Evolutionary conservation across 352 stramenopile species (phyloP).

Genomic region (Pythium guiyangense): DNA sequence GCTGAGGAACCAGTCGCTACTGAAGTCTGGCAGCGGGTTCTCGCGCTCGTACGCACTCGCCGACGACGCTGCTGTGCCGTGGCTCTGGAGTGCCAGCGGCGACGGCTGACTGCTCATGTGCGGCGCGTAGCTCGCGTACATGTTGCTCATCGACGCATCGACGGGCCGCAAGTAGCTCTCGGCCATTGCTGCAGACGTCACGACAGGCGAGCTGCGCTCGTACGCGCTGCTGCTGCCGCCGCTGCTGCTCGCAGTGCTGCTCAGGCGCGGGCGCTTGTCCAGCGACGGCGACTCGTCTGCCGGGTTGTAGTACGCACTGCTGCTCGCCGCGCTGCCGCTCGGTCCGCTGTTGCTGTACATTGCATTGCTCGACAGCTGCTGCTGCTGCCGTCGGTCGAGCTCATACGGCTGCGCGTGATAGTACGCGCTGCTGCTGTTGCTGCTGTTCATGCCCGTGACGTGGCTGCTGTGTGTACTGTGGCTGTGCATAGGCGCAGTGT

Average conservation of each 20-base stretch:
- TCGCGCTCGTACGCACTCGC: slow-evolving; percentile 32
- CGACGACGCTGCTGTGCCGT: slow-evolving; percentile 8
- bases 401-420: slow-evolving; percentile 8
- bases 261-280: slow-evolving; percentile 18
- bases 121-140: slow-evolving; percentile 17
- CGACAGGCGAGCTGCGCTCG: slow-evolving; percentile 14
- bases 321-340: neutral
- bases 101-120: neutral
- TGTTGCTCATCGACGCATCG: slow-evolving; percentile 6
- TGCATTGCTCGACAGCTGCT: slow-evolving; percentile 2
- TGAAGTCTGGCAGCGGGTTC: slow-evolving; percentile 47
- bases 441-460: neutral
- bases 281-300: slow-evolving; percentile 9
- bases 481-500: neutral
- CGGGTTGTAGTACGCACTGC: slow-evolving; percentile 9
- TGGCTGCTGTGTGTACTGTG: neutral
- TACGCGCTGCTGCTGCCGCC: slow-evolving; percentile 20
- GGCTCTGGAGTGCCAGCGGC: slow-evolving; percentile 12
- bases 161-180: slow-evolving; percentile 17
- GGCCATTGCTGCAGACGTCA: slow-evolving; percentile 1
- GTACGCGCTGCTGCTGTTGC: slow-evolving; percentile 3
- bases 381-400: slow-evolving; percentile 11
- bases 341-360: neutral
- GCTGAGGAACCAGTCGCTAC: slow-evolving; percentile 30
- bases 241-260: slow-evolving; percentile 20